These are phyloP conservation scores for Venturia aucupariae DNA, from an alignment of 2,329 filamentous ascomycete genomes.

Conservation along the genomic window DNA sequence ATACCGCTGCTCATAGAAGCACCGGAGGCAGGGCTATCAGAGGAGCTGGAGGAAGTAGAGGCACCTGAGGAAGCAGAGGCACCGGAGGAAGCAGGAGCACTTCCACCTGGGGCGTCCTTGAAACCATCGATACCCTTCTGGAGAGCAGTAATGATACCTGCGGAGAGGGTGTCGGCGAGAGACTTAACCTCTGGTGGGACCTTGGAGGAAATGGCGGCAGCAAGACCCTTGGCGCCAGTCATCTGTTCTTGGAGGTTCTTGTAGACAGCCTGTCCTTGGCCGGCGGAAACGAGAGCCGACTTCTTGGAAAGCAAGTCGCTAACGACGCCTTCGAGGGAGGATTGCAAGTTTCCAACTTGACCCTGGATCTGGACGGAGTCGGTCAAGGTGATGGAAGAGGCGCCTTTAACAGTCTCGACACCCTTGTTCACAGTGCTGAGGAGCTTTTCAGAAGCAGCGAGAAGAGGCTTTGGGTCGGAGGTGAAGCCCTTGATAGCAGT, in stretches of 20 bases:
- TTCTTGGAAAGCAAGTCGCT: constrained; percentile 23
- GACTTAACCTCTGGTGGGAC: constrained; percentile 21
- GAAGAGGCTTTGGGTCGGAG: constrained; percentile 20
- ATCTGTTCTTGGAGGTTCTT: constrained; percentile 22
- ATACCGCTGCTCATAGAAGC: neutral
- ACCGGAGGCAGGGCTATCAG: neutral
- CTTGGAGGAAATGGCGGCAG: constrained; percentile 24
- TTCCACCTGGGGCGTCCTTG: constrained; percentile 8
- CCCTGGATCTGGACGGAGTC: constrained; percentile 24
- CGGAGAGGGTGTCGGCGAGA: constrained; percentile 22
- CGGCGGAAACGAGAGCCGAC: constrained; percentile 21
- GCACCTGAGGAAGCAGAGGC: too few species aligned
- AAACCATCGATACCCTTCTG: constrained; percentile 25
- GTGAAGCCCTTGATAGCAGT: constrained; percentile 21
- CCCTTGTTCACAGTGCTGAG: constrained; percentile 23
- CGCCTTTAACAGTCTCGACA: constrained; percentile 20
- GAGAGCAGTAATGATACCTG: constrained; percentile 25
- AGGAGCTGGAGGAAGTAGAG: neutral
- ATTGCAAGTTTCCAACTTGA: constrained; percentile 23
- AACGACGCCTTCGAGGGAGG: constrained; percentile 21
- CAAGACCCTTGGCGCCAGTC: constrained; percentile 21
- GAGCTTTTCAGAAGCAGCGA: constrained; percentile 21
- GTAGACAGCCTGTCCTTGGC: constrained; percentile 19
- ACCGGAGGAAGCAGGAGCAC: too few species aligned
- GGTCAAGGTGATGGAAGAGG: constrained; percentile 19